phyloP scores from a whole-genome alignment of 371 early-diverging fungal species.

The Synchytrium microbalum region DNA sequence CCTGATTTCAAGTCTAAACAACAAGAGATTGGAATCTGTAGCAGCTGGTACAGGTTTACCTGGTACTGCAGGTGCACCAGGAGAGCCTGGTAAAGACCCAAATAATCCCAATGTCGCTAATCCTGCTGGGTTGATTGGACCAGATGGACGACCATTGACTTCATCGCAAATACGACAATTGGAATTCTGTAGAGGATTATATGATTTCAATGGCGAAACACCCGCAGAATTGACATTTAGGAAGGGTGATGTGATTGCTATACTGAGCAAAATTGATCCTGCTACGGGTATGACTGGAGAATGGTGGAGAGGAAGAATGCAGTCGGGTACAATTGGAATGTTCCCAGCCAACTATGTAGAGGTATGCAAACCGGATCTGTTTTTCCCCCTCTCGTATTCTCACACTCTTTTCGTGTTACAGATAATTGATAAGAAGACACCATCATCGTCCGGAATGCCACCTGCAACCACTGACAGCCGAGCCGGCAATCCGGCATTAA shows the following conservation, averaged over 20 bases:
- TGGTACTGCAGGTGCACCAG: conserved; percentile 23
- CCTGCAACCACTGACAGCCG: too few species aligned
- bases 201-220: conserved; percentile 70
- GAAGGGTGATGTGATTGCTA: conserved; percentile 79
- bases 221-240: conserved; percentile 73
- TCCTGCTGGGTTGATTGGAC: conserved; percentile 10
- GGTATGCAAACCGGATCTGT: too few species aligned
- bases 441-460: too few species aligned
- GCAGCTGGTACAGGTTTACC: conserved; percentile 13
- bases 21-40: conserved; percentile 41
- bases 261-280: conserved; percentile 58
- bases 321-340: conserved; percentile 74
- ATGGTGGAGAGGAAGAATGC: conserved; percentile 89
- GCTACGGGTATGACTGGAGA: conserved; percentile 59
- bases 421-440: too few species aligned
- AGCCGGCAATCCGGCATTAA: too few species aligned
- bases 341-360: conserved; percentile 89
- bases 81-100: conserved; percentile 25
- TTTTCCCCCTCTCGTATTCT: too few species aligned
- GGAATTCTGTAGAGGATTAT: conserved; percentile 80
- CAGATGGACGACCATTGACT: conserved; percentile 28
- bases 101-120: conserved; percentile 13
- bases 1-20: conserved; percentile 60
- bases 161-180: conserved; percentile 48
- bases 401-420: too few species aligned